A percentile compares a stretch with the other conserved stretches of the same genome.
Evolutionary conservation across 177 flowering plant species (phyloP).

Genomic region (Vitis hybrid): DNA sequence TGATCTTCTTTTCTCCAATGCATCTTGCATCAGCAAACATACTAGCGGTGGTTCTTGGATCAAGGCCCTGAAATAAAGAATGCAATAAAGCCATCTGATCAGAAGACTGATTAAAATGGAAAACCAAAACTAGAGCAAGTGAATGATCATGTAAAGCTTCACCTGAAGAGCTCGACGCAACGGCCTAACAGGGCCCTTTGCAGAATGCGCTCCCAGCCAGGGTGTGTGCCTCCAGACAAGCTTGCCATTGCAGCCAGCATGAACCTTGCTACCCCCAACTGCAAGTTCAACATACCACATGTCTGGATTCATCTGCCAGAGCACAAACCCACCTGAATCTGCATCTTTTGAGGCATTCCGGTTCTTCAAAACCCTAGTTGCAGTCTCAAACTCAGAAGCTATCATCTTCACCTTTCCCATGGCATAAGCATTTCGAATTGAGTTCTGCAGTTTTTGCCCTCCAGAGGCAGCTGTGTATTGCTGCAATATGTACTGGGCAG

Average conservation of each 20-base stretch:
- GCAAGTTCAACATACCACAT: conserved; percentile 75
- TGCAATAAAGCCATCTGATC: background rate
- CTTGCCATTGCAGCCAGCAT: conserved; percentile 63
- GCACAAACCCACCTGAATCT: conserved; percentile 59
- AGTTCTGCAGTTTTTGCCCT: conserved; percentile 50
- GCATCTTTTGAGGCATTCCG: conserved; percentile 32
- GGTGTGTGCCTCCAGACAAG: conserved; percentile 72
- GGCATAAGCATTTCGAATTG: conserved; percentile 53
- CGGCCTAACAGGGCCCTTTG: conserved; percentile 65
- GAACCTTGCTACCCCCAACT: conserved; percentile 62
- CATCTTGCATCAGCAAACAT: conserved; percentile 56
- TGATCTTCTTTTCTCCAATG: conserved; percentile 56
- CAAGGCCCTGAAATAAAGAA: conserved; percentile 50
- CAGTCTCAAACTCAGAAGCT: conserved; percentile 54
- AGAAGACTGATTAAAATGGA: background rate
- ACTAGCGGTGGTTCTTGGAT: conserved; percentile 60
- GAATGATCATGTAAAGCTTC: background rate
- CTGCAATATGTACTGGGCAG: conserved; percentile 66
- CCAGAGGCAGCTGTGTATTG: conserved; percentile 65
- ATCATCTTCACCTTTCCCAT: conserved; percentile 59
- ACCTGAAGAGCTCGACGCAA: conserved; percentile 69
- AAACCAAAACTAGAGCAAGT: background rate
- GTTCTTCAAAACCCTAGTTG: conserved; percentile 43
- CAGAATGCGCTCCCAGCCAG: conserved; percentile 66
- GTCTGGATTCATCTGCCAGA: conserved; percentile 73